These are phyloP conservation scores for Ustilago trichophora DNA, from an alignment of 1,284 basidiomycete species.

Conservation along the genomic window DNA sequence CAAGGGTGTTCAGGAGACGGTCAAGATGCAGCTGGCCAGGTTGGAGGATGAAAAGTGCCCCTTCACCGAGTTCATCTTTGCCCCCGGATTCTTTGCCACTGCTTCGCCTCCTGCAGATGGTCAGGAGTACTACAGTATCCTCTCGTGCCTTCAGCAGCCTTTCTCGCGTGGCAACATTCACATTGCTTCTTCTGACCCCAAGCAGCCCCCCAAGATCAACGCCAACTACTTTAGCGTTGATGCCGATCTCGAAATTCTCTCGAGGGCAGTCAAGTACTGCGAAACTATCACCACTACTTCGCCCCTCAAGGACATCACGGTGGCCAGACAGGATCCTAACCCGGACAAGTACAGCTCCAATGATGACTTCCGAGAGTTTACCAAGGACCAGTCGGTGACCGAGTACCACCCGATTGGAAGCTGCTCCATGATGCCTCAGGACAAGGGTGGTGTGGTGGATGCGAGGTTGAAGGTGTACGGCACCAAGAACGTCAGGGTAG, in stretches of 20 bases:
- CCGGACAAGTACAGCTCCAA: slow-evolving; percentile 36
- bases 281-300: slow-evolving; percentile 29
- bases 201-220: slow-evolving; percentile 41
- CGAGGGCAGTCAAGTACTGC: slow-evolving; percentile 50
- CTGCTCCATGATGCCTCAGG: slow-evolving; percentile 74
- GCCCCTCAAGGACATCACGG: slow-evolving; percentile 38
- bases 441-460: slow-evolving; percentile 76
- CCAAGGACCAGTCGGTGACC: slow-evolving; percentile 47
- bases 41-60: slow-evolving; percentile 47
- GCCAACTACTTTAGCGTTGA: slow-evolving; percentile 50
- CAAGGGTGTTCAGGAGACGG: slow-evolving; percentile 42
- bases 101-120: slow-evolving; percentile 42
- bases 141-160: slow-evolving; percentile 50
- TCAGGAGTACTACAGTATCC: slow-evolving; percentile 52
- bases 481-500: slow-evolving; percentile 72
- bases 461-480: slow-evolving; percentile 75
- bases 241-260: slow-evolving; percentile 54
- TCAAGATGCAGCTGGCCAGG: slow-evolving; percentile 41
- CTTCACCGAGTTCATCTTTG: slow-evolving; percentile 47
- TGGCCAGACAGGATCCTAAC: slow-evolving; percentile 38
- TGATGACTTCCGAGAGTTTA: slow-evolving; percentile 42
- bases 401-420: slow-evolving; percentile 71
- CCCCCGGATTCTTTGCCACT: slow-evolving; percentile 59
- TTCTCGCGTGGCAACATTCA: slow-evolving; percentile 55
- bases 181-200: slow-evolving; percentile 29